Evolutionary conservation across 768 basidiomycete genomes (phyloP), one percentile per base, ranked within the genome.

Genomic region (Solioccasus polychromus): DNA sequence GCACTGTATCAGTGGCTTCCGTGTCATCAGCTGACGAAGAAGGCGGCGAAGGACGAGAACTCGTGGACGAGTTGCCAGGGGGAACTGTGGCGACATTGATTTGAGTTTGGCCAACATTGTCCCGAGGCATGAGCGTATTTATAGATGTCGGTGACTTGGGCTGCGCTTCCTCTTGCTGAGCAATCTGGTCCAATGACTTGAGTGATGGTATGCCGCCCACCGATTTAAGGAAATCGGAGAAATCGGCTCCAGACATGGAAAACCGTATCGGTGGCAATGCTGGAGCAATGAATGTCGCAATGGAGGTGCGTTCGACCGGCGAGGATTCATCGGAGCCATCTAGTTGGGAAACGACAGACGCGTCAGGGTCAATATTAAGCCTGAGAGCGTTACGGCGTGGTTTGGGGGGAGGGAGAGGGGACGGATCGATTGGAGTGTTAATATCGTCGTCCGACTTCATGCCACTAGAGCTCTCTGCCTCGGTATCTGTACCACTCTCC

Each of bases 211-310:
- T 59, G 17, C 76, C 77, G 29, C 76, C 78, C 6, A 82, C 78
- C 25, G 79, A 77, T 54, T 67, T 79, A 40, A 88, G 74, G 15
- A 88, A 65, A 47, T 87, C 85, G 0, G 83, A 80, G 58, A 97
- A 93, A 62, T 95, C 92, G 1, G 80, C 72, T 36, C 82, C 78
- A 47, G 81, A 86, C 69, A 95, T 76, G 14, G 92, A 94, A 63
- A 95, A 86, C n/a, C 89, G 82, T 58, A 95, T 92, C 0, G 90
- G 90, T 3, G 92, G 92, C 23, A 93, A 71, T 3, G 90, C 88
- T 30, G 92, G 92, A 0, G 89, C 87, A 39, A 91, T 88, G 62
- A 86, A 87, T 17, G 90, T 90, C 6, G 86, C 72, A 55, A 77
- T 78, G 8, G 84, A 82, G 10, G 77, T 80, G 34, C 74, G 77